Base-by-base conservation (phyloP, 768 basidiomycete species). In the Podaxis rugospora region DNA sequence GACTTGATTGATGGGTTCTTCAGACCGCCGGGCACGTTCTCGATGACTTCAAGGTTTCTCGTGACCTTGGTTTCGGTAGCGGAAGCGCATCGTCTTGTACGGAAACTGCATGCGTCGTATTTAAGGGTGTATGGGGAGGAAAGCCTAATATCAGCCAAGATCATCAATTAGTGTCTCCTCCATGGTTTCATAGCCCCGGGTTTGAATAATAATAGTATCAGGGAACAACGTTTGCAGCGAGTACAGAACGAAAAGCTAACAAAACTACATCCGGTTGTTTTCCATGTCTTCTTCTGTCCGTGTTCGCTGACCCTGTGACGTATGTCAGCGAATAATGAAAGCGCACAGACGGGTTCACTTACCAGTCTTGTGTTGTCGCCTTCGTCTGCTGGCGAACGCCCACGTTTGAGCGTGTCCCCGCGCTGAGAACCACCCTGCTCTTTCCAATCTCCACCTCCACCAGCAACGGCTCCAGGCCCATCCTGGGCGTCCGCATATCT, bases 371-470 rank as follows among this genome's bases (percentile, higher is more conserved):
- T 70, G n/a, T 70, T 75, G 14, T 88, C 89, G 0, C 77, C 88
- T 50, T 92, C 90, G 51, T 92, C 90, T 3, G 90, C 89, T 51
- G 89, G 90, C 49, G 90, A 92, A 65, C 90, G 81, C 35, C 74
- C 88, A 55, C 90, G 82, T 68, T 93, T 93, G 66, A 84, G 78
- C 37, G 75, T 77, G 49, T 72, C 74, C 36, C 77, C 76, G 16
- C 70, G 65, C 21, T 63, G 69, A 42, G 71, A 66, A 51, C 68
- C 77, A 56, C 89, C 82, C 3, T 80, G 72, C 61, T 89, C 87
- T 71, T 89, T 92, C 90, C 92, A 94, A 63, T 93, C 91, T 59
- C 80, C 92, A 57, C 92, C 93, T 27, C 93, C 93, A 56, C 87
- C 80, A 49, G 92, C 92, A 62, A 92, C 88, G 51, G 88, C 89